Evolutionary conservation across 2,329 filamentous ascomycete genomes (phyloP).

Genomic region (Chrysosporium keratinophilum): DNA sequence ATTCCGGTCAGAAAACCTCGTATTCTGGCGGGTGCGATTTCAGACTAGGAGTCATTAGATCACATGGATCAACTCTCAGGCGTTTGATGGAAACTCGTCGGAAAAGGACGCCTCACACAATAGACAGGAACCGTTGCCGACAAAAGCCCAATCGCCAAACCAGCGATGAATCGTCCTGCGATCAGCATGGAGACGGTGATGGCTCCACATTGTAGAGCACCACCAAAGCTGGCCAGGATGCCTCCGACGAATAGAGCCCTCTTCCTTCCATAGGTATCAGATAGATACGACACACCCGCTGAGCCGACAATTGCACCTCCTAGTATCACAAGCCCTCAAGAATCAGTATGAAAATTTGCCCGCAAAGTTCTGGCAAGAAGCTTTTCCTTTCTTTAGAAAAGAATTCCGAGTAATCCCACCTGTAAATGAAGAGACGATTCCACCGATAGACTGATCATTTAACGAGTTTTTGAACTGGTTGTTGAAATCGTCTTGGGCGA

Average conservation of each 20-base stretch:
- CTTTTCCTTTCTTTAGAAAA: background rate
- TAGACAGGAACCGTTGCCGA: slow-evolving; percentile 41
- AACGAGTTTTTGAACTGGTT: slow-evolving; percentile 23
- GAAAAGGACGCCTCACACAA: slow-evolving; percentile 24
- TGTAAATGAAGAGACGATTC: slow-evolving; percentile 34
- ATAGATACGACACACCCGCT: slow-evolving; percentile 25
- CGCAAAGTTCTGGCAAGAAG: background rate
- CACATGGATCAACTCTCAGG: background rate
- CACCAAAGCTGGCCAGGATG: slow-evolving; percentile 26
- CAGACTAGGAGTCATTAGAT: slow-evolving; percentile 21
- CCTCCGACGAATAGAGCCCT: slow-evolving; percentile 29
- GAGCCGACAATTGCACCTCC: slow-evolving; percentile 34
- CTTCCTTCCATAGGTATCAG: slow-evolving; percentile 27
- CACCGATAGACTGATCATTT: slow-evolving; percentile 28
- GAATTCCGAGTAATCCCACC: slow-evolving; percentile 15
- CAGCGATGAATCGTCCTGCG: slow-evolving; percentile 42
- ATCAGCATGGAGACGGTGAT: slow-evolving; percentile 38
- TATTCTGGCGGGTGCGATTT: slow-evolving; percentile 32
- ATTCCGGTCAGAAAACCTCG: slow-evolving; percentile 34
- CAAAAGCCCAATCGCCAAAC: slow-evolving; percentile 41
- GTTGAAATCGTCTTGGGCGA: slow-evolving; percentile 28
- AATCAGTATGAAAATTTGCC: background rate
- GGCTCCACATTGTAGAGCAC: slow-evolving; percentile 30
- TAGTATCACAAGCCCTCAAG: slow-evolving; percentile 4
- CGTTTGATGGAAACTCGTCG: background rate